Evolutionary conservation across 352 stramenopile genomes (phyloP).

Genomic region (Aphanomyces astaci): DNA sequence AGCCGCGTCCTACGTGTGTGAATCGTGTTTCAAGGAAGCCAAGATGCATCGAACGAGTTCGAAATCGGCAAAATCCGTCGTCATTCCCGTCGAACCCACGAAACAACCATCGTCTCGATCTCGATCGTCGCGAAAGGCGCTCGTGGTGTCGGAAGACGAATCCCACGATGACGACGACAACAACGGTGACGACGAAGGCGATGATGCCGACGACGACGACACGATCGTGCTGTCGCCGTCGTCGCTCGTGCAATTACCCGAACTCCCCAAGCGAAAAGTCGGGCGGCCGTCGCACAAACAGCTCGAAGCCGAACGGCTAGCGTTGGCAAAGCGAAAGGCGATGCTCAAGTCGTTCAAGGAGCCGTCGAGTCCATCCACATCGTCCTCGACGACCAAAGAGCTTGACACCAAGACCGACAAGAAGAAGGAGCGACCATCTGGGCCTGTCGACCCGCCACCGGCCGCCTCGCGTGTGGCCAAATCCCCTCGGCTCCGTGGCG

Average conservation of each 20-base stretch:
- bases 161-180: conserved; percentile 2
- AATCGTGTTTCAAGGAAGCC: conserved; percentile 66
- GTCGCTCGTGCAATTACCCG: conserved; percentile 3
- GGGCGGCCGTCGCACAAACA: conserved; percentile 20
- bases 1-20: conserved; percentile 80
- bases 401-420: background rate
- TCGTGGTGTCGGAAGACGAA: background rate
- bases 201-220: background rate
- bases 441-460: background rate
- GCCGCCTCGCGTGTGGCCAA: background rate
- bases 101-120: conserved; percentile 30
- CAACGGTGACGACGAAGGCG: background rate
- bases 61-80: conserved; percentile 25
- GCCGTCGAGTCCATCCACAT: background rate
- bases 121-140: conserved; percentile 28
- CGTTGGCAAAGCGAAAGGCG: conserved; percentile 16
- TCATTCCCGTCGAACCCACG: conserved; percentile 23
- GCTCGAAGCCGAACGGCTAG: conserved; percentile 12
- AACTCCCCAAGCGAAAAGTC: conserved; percentile 21
- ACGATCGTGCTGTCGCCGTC: conserved; percentile 6
- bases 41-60: conserved; percentile 47
- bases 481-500: conserved; percentile 4
- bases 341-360: conserved; percentile 21
- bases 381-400: background rate
- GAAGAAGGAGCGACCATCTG: background rate